Conservation (phyloP, 345 rosid species). For the Gossypium anomalum region DNA sequence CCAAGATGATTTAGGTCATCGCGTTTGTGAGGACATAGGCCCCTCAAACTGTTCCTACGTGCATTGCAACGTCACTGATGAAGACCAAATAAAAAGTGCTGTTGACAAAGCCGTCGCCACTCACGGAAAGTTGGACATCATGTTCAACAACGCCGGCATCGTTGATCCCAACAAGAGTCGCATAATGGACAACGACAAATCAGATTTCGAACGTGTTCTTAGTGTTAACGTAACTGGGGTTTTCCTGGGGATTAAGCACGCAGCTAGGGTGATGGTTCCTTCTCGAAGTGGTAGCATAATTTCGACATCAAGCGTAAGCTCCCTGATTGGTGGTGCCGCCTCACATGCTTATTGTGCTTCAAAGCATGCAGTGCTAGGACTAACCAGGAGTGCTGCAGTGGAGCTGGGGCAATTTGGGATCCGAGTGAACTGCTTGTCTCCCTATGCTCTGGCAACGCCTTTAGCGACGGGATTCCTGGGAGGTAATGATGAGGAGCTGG, state of each 20-base stretch:
- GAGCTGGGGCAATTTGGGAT: conserved; percentile 30
- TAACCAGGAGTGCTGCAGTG: conserved; percentile 17
- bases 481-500: conserved; percentile 23
- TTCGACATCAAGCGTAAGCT: conserved; percentile 34
- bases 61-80: conserved; percentile 31
- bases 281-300: conserved; percentile 34
- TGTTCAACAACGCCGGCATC: conserved; percentile 47
- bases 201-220: conserved; percentile 38
- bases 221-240: conserved; percentile 34
- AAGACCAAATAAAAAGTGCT: conserved; percentile 22
- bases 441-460: conserved; percentile 19
- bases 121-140: conserved; percentile 41
- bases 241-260: conserved; percentile 43
- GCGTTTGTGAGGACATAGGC: conserved; percentile 17
- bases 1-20: conserved; percentile 28
- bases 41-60: conserved; percentile 15
- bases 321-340: conserved; percentile 9
- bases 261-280: conserved; percentile 38
- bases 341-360: conserved; percentile 42
- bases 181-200: conserved; percentile 35
- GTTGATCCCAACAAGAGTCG: conserved; percentile 21
- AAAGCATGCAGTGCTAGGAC: conserved; percentile 20
- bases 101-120: conserved; percentile 28
- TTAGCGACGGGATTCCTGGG: conserved; percentile 34
- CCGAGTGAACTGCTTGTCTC: conserved; percentile 28